Conservation (phyloP, 805 yeast species). For the Candida easanensis region DNA sequence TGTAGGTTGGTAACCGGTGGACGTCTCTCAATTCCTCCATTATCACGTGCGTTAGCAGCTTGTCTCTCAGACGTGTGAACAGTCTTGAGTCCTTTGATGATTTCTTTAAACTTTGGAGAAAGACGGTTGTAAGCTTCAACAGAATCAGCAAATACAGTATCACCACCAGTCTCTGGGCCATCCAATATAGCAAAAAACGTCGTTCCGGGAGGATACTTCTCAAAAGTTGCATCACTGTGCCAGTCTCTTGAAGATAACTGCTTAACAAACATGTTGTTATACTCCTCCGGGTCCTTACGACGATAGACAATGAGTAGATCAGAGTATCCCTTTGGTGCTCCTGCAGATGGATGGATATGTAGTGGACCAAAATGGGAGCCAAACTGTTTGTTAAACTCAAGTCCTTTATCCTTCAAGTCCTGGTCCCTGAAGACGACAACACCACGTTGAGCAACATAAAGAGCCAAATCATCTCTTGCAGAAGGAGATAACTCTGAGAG, state of each 20-base stretch:
- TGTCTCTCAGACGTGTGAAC: slow-evolving; percentile 71
- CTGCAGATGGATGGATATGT: slow-evolving; percentile 74
- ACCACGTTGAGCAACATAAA: slow-evolving; percentile 65
- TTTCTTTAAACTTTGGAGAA: slow-evolving; percentile 59
- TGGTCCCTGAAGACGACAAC: slow-evolving; percentile 66
- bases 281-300: slow-evolving; percentile 35
- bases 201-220: slow-evolving; percentile 67
- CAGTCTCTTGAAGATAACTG: slow-evolving; percentile 35
- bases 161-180: slow-evolving; percentile 67
- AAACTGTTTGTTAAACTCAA: slow-evolving; percentile 45
- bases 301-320: slow-evolving; percentile 63
- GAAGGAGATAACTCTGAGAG: slow-evolving; percentile 48
- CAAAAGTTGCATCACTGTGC: slow-evolving; percentile 78
- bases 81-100: slow-evolving; percentile 60
- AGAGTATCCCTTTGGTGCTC: slow-evolving; percentile 60
- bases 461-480: slow-evolving; percentile 69
- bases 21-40: slow-evolving; percentile 67
- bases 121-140: slow-evolving; percentile 69
- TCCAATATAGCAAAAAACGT: slow-evolving; percentile 67
- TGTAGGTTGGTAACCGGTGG: slow-evolving; percentile 54
- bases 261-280: slow-evolving; percentile 28
- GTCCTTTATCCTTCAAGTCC: slow-evolving; percentile 57
- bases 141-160: slow-evolving; percentile 73
- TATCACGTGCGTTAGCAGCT: slow-evolving; percentile 50
- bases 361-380: slow-evolving; percentile 67